Evolutionary conservation across 148 eudicot species (phyloP), one percentile per base, ranked within the genome.

Genomic region (Persicaria tinctoria): DNA sequence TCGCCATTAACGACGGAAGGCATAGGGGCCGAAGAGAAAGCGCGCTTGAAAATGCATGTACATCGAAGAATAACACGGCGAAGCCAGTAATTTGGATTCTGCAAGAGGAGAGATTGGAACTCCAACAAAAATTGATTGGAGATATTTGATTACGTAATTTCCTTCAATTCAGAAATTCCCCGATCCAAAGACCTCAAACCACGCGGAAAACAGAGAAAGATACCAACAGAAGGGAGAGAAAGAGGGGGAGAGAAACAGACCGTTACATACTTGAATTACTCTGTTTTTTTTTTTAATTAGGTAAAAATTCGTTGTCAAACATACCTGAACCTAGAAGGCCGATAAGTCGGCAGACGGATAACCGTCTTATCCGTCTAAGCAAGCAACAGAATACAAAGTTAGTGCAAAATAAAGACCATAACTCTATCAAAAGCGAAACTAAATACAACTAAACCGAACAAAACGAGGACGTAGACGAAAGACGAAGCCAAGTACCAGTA

Each of bases 1-100:
- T 87, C 86, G 78, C 86, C 90, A 82, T 85, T 76, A 76, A 81
- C 70, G 84, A 74, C 69, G 20, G 60, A 70, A 13, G 23, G 57
- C 74, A 73, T 46, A 54, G 68, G 56, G 16, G 56, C 56, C 11
- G 8, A 53, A 53, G 3, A 53, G n/a, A 53, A 53, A 53, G 56
- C 56, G 56, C 56, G 56, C 56, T 53, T 53, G 10, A 53, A 53
- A n/a, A 53, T 12, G 56, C 5, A 12, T 53, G 56, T 53, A 2
- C n/a, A 53, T 27, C 10, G 38, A 57, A 57, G 27, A 20, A 20
- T 20, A 20, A 20, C 23, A 20, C 23, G 23, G 23, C 23, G 23
- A 57, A 57, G 18, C 8, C 4, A 57, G 8, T 8, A 17, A 57
- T n/a, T 18, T 57, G 63, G 9, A 23, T 27, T 57, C 6, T 0